Base-by-base conservation (phyloP, 73 alveolate genomes). In the Tetrahymena borealis region DNA sequence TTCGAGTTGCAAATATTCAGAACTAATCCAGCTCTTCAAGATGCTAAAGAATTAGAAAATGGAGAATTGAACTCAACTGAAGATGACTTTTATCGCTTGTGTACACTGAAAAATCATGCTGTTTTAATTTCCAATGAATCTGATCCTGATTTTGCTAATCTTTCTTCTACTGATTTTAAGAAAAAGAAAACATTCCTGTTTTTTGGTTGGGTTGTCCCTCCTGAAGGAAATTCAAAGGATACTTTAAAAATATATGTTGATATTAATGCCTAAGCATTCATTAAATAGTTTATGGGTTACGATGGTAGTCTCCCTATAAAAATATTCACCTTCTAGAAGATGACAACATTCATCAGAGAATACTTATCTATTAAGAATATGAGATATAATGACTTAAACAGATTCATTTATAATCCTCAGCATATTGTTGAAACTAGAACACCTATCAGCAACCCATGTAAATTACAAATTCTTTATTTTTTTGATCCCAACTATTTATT, bases 61-160 rank as follows among this genome's bases (percentile, higher is more conserved):
- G 91, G 95, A 32, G 95, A 91, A 79, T 78, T 85, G 20, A 40
- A 93, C 37, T 16, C 39, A 18, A 39, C 77, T 0, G 93, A 38
- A 38, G 38, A 38, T 33, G 77, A 38, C 13, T 39, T 38, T 90
- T 39, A 92, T 31, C 78, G 36, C 13, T 31, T 79, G 32, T 38
- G 78, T 16, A 39, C 38, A 13, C 78, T 40, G 32, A 39, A 79
- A 32, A 39, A 28, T 0, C 93, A 93, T 8, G 85, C 85, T n/a
- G 38, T 60, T 60, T 60, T 60, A 9, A 18, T 60, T 2, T 60
- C 85, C 2, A 60, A 60, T 60, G n/a, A 10, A 60, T 24, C 6
- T 60, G 85, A 60, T 2, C 28, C 28, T 24, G 85, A 60, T 60
- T 60, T 60, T 60, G 28, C 85, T 1, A 24, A 60, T 32, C 10